Percentiles rank a stretch among this genome's conserved stretches.
Evolutionary conservation across 2,329 filamentous ascomycete genomes (phyloP).

Genomic region (Neofusicoccum umdonicola): DNA sequence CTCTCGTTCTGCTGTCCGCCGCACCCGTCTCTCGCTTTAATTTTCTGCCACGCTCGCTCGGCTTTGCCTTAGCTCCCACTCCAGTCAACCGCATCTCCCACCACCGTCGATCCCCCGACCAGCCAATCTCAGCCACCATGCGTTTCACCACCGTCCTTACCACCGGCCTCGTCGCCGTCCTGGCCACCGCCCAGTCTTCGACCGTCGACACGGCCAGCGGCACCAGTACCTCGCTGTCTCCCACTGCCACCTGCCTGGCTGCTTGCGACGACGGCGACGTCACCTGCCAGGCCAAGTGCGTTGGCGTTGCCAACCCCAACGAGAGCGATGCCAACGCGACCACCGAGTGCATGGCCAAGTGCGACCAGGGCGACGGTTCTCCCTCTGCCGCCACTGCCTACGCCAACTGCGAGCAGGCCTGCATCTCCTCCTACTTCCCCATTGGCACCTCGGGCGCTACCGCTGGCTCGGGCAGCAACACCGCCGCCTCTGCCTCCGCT

Average conservation of each 20-base stretch:
- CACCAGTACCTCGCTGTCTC: constrained; percentile 29
- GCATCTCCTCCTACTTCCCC: constrained; percentile 51
- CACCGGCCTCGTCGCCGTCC: constrained; percentile 41
- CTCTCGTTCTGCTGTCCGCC: neutral
- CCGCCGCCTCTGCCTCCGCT: constrained; percentile 25
- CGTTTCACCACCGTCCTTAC: constrained; percentile 46
- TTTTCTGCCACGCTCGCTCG: constrained; percentile 20
- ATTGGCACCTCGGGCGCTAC: constrained; percentile 32
- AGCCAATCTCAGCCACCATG: constrained; percentile 30
- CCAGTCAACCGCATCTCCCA: neutral
- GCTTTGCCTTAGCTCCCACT: neutral
- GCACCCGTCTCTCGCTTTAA: constrained; percentile 17
- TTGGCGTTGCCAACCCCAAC: constrained; percentile 52
- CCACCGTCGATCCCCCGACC: constrained; percentile 12
- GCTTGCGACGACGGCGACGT: constrained; percentile 45
- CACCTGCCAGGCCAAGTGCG: constrained; percentile 53
- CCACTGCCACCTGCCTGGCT: constrained; percentile 33
- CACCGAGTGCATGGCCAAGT: constrained; percentile 51
- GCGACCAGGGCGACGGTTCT: constrained; percentile 53
- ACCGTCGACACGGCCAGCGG: constrained; percentile 35
- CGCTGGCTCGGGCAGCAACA: constrained; percentile 20
- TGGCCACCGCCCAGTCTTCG: constrained; percentile 22
- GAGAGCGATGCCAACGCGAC: constrained; percentile 50
- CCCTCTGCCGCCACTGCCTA: constrained; percentile 46
- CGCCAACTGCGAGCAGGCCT: constrained; percentile 48